phyloP scores from a whole-genome alignment of 352 stramenopile genomes.

The Nothophytophthora sp. region DNA sequence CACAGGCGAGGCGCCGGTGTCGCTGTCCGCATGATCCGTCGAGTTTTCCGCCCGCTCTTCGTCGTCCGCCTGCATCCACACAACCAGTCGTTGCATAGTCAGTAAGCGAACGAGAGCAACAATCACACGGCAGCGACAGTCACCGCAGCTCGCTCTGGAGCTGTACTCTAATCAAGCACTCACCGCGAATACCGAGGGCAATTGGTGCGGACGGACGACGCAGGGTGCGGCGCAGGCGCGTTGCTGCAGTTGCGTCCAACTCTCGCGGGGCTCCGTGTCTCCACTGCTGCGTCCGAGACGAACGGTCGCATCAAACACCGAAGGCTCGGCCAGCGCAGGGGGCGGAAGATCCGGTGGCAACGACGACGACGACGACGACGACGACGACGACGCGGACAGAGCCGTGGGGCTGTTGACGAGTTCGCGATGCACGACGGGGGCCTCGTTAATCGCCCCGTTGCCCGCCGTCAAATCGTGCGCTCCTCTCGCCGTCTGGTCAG shows the following conservation, averaged over 20 bases:
- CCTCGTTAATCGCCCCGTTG: conserved; percentile 4
- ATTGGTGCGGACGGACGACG: conserved; percentile 38
- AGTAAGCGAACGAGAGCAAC: conserved; percentile 2
- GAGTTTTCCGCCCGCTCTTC: conserved; percentile 3
- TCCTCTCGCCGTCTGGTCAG: not conserved
- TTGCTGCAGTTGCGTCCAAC: conserved; percentile 64
- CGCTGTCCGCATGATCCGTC: not conserved
- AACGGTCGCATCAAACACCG: not conserved
- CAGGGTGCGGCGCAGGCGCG: conserved; percentile 46
- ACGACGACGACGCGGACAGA: conserved; percentile 10
- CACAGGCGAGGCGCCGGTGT: conserved; percentile 14
- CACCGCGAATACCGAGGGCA: conserved; percentile 52
- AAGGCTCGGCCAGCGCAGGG: conserved; percentile 1
- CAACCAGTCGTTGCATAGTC: not conserved
- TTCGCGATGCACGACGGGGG: not conserved
- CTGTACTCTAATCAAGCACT: conserved; percentile 7
- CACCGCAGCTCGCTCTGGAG: not conserved
- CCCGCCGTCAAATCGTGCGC: not conserved
- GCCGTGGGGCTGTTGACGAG: conserved; percentile 9
- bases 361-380: too few relatives aligned
- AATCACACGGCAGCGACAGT: too few relatives aligned
- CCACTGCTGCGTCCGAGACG: not conserved
- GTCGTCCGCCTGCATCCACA: conserved; percentile 14
- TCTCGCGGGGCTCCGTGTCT: conserved; percentile 45
- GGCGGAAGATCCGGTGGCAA: conserved; percentile 34